phyloP scores from a whole-genome alignment of 345 rosid genomes.

The Sonneratia alba region DNA sequence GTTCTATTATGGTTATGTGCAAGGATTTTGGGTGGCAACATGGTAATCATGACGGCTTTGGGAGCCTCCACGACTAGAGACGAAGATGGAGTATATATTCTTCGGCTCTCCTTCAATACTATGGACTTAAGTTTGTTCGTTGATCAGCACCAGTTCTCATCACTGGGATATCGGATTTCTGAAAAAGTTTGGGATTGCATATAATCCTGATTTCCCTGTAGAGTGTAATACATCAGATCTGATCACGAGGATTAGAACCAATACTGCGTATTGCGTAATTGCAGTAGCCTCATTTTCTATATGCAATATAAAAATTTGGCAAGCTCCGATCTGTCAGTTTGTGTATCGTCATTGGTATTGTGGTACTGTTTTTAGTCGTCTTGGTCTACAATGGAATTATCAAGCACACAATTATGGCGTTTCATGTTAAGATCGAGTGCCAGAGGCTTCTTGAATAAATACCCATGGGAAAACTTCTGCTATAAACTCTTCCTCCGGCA shows the following conservation, averaged over 20 bases:
- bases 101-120: background rate
- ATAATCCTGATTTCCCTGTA: background rate
- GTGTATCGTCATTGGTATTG: no score
- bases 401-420: no score
- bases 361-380: no score
- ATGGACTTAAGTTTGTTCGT: background rate
- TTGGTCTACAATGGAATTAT: no score
- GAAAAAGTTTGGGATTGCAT: no score
- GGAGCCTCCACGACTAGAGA: constrained; percentile 43
- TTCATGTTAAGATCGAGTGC: no score
- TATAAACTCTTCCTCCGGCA: background rate
- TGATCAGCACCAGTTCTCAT: background rate
- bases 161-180: no score
- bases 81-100: constrained; percentile 8
- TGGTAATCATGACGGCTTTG: constrained; percentile 58
- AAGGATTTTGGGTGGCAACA: constrained; percentile 64
- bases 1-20: constrained; percentile 49
- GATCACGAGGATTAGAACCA: no score
- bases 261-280: background rate
- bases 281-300: background rate
- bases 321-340: background rate
- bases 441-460: background rate
- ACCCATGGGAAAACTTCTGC: background rate
- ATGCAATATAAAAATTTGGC: background rate
- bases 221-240: no score